These are phyloP conservation scores for Hanseniaspora nectarophila DNA, from an alignment of 805 yeast species.

Conservation along the genomic window DNA sequence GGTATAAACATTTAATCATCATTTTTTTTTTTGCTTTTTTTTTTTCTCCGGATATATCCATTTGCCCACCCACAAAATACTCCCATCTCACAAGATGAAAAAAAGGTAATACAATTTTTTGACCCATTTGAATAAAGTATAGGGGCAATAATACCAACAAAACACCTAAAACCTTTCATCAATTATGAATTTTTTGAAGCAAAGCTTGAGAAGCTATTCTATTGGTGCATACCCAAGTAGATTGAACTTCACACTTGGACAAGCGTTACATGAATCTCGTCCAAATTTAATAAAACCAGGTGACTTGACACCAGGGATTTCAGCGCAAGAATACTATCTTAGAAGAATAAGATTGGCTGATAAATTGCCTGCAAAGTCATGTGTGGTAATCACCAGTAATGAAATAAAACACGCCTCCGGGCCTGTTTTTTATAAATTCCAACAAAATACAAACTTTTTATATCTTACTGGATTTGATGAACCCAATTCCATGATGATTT, in stretches of 20 bases:
- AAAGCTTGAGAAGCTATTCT: not conserved
- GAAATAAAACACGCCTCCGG: slow-evolving; percentile 72
- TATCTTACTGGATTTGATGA: slow-evolving; percentile 89
- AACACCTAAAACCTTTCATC: not conserved
- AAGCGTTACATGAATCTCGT: slow-evolving; percentile 75
- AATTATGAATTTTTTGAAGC: not conserved
- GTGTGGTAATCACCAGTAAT: slow-evolving; percentile 66
- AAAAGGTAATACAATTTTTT: no score
- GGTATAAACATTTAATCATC: not conserved
- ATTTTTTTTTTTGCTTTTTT: not conserved
- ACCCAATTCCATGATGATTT: slow-evolving; percentile 60
- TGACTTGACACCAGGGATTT: slow-evolving; percentile 76
- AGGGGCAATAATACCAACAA: not conserved
- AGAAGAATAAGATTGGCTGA: slow-evolving; percentile 53
- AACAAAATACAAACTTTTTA: slow-evolving; percentile 79
- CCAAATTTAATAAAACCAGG: slow-evolving; percentile 66
- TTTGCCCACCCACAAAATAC: no score
- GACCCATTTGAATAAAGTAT: no score
- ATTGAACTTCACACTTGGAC: slow-evolving; percentile 41
- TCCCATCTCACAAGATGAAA: no score
- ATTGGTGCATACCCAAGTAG: slow-evolving; percentile 8
- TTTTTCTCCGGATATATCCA: not conserved
- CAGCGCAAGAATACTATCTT: slow-evolving; percentile 67
- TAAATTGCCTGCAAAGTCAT: slow-evolving; percentile 47
- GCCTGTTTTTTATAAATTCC: slow-evolving; percentile 80